These are phyloP conservation scores for Amphichorda felina DNA, from an alignment of 2,329 filamentous ascomycete species.

Conservation along the genomic window DNA sequence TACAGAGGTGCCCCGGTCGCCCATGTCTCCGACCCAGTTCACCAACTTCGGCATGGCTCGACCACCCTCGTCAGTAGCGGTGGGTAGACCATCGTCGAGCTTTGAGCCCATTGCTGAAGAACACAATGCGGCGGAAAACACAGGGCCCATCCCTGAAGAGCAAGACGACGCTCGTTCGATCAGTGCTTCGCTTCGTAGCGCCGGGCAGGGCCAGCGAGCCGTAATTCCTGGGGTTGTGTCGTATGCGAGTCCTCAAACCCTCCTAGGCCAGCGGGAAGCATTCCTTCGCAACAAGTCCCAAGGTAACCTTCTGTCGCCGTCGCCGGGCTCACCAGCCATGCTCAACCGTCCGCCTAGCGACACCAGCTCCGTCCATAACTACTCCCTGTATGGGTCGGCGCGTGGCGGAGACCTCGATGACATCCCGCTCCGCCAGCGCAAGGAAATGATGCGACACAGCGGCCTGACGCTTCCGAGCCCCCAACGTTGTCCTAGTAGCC, in stretches of 20 bases:
- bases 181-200: neutral
- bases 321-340: conserved; percentile 6
- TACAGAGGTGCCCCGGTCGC: no score
- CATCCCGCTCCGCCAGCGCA: conserved; percentile 59
- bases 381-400: conserved; percentile 16
- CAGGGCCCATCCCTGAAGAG: conserved; percentile 11
- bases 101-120: conserved; percentile 35
- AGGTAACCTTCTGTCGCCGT: conserved; percentile 17
- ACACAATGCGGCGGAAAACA: conserved; percentile 7
- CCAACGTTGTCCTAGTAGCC: neutral
- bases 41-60: conserved; percentile 3
- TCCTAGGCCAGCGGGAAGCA: conserved; percentile 43
- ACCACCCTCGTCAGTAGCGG: conserved; percentile 8
- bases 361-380: conserved; percentile 25
- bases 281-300: conserved; percentile 40
- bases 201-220: neutral
- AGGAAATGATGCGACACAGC: conserved; percentile 42
- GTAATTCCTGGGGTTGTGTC: conserved; percentile 33
- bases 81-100: conserved; percentile 14
- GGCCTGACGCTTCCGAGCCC: conserved; percentile 19
- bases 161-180: conserved; percentile 2
- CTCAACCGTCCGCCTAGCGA: conserved; percentile 24
- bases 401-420: conserved; percentile 45
- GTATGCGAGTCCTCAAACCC: conserved; percentile 39
- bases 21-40: no score